Percentiles rank a stretch among this genome's conserved stretches.
Conservation (phyloP, 371 early-diverging fungal genomes). For the Mucor racemosus region DNA sequence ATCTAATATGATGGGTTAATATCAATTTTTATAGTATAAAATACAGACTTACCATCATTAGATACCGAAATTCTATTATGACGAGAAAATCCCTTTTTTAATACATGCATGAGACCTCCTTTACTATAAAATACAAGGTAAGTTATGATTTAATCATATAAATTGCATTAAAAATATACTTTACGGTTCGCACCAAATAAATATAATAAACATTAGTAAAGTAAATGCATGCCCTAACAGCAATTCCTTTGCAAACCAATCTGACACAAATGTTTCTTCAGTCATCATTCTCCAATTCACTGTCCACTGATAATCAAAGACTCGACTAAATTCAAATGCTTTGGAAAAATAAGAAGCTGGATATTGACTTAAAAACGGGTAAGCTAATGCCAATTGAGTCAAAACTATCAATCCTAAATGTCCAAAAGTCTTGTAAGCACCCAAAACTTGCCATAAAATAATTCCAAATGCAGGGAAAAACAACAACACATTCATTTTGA, state of each 20-base stretch:
- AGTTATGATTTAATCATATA: neutral
- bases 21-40: constrained; percentile 14
- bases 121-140: constrained; percentile 30
- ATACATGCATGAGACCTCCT: constrained; percentile 58
- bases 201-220: constrained; percentile 62
- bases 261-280: constrained; percentile 68
- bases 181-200: constrained; percentile 59
- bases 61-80: constrained; percentile 23
- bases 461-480: constrained; percentile 88
- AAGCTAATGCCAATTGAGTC: constrained; percentile 68
- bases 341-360: constrained; percentile 70
- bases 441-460: constrained; percentile 63
- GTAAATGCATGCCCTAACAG: constrained; percentile 64
- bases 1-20: constrained; percentile 40
- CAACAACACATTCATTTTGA: constrained; percentile 94
- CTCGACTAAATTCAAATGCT: constrained; percentile 88
- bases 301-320: constrained; percentile 89
- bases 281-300: constrained; percentile 92
- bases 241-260: constrained; percentile 62
- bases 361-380: constrained; percentile 71
- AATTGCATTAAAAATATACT: neutral
- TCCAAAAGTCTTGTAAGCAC: constrained; percentile 53
- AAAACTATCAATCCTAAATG: constrained; percentile 50
- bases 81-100: constrained; percentile 45
- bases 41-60: constrained; percentile 40